Evolutionary conservation across 352 stramenopile species (phyloP).

Genomic region (Blastocystis sp.): DNA sequence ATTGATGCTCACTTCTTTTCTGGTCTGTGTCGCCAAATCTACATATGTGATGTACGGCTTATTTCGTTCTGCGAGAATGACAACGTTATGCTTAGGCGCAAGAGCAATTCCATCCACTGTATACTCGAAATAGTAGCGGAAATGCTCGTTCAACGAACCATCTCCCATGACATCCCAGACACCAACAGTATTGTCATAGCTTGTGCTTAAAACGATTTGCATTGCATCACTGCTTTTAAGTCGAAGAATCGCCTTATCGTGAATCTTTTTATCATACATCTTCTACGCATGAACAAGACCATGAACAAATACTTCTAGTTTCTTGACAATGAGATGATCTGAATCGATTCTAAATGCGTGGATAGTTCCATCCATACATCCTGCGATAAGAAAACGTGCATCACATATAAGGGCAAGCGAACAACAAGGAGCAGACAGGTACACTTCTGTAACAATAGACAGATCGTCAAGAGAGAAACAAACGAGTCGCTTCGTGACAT

Average conservation of each 20-base stretch:
- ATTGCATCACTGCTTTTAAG: background rate
- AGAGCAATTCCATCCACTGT: slow-evolving; percentile 38
- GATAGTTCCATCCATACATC: slow-evolving; percentile 39
- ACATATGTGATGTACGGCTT: slow-evolving; percentile 37
- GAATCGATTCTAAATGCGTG: background rate
- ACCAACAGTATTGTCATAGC: slow-evolving; percentile 43
- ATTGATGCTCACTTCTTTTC: slow-evolving; percentile 48
- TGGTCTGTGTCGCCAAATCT: slow-evolving; percentile 2
- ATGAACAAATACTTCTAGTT: background rate
- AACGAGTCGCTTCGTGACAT: slow-evolving; percentile 12
- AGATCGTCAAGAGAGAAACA: background rate
- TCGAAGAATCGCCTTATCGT: slow-evolving; percentile 18
- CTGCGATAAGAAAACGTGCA: background rate
- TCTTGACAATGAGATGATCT: background rate
- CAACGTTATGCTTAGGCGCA: background rate
- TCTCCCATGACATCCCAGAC: background rate
- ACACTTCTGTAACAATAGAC: background rate
- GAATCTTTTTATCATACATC: background rate
- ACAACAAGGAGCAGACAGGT: slow-evolving; percentile 27
- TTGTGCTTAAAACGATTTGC: background rate
- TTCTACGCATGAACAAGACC: background rate
- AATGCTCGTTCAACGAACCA: background rate
- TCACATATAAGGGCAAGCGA: background rate
- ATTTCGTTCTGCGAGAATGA: slow-evolving; percentile 38
- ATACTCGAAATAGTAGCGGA: slow-evolving; percentile 47